Conservation (phyloP, 129 eudicot genomes). For the Ambrosia artemisiifolia region DNA sequence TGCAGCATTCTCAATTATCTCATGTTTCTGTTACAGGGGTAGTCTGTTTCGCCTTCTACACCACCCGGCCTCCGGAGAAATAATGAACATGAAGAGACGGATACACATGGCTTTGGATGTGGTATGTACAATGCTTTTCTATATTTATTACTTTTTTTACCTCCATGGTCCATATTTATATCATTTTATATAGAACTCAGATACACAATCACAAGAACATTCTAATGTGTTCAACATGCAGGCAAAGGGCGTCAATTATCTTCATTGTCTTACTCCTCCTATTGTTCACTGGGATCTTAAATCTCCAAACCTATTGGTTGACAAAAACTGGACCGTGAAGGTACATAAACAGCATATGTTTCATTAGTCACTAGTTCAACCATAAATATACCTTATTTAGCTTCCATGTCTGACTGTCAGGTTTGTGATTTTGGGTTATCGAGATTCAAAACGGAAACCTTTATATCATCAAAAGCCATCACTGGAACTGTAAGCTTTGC, state of each 20-base stretch:
- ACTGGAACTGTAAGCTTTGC: constrained; percentile 80
- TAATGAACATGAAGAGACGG: constrained; percentile 68
- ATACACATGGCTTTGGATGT: constrained; percentile 89
- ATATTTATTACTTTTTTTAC: neutral
- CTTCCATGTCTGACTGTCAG: constrained; percentile 28
- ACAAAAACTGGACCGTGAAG: constrained; percentile 92
- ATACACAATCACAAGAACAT: neutral
- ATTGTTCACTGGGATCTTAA: constrained; percentile 96
- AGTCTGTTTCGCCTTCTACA: constrained; percentile 83
- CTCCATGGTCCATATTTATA: neutral
- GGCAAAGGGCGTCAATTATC: constrained; percentile 95
- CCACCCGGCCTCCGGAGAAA: constrained; percentile 80
- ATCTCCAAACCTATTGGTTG: constrained; percentile 89
- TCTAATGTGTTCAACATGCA: constrained; percentile 24
- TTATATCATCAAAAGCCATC: constrained; percentile 84
- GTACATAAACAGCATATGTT: constrained; percentile 30
- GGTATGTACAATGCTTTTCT: constrained; percentile 45
- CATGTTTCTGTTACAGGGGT: constrained; percentile 47
- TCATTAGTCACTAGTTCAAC: neutral
- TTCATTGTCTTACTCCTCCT: constrained; percentile 79
- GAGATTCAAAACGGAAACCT: constrained; percentile 83
- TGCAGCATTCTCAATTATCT: neutral
- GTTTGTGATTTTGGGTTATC: constrained; percentile 96
- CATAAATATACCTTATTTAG: neutral
- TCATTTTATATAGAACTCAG: neutral